phyloP scores from a whole-genome alignment of 441 rosid genomes.

The Geranium incanum region DNA sequence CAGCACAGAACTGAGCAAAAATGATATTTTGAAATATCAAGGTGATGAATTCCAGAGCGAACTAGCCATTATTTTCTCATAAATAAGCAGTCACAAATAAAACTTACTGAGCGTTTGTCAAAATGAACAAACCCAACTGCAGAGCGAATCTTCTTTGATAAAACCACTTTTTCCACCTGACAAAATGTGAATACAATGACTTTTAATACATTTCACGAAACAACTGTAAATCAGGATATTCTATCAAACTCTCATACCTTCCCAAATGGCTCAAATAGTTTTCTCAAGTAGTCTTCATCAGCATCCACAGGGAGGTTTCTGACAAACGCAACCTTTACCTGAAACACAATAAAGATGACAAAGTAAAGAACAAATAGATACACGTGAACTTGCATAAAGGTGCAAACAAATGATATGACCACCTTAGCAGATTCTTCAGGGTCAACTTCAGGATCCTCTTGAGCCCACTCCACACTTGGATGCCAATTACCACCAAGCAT shows the following conservation, averaged over 20 bases:
- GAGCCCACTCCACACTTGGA: constrained; percentile 16
- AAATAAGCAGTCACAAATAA: neutral
- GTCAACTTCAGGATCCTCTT: constrained; percentile 13
- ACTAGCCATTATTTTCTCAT: neutral
- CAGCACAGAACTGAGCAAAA: neutral
- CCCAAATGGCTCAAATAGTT: constrained; percentile 12
- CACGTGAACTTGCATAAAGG: neutral
- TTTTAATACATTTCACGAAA: constrained; percentile 3
- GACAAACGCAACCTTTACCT: constrained; percentile 12
- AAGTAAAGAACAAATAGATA: neutral
- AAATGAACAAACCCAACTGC: constrained; percentile 10
- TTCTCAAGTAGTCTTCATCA: constrained; percentile 12
- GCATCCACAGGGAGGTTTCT: constrained; percentile 11
- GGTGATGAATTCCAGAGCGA: neutral
- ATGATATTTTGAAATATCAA: neutral
- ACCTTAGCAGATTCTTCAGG: constrained; percentile 16
- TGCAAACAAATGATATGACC: neutral
- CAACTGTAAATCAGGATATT: constrained; percentile 2
- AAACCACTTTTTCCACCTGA: constrained; percentile 12
- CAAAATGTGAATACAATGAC: neutral
- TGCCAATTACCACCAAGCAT: constrained; percentile 11
- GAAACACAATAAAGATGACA: neutral
- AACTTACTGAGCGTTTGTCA: constrained; percentile 10
- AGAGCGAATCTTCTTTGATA: constrained; percentile 3
- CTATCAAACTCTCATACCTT: neutral